Evolutionary conservation across 768 basidiomycete genomes (phyloP).

Genomic region (Tylopilus plumbeoviolaceoides): DNA sequence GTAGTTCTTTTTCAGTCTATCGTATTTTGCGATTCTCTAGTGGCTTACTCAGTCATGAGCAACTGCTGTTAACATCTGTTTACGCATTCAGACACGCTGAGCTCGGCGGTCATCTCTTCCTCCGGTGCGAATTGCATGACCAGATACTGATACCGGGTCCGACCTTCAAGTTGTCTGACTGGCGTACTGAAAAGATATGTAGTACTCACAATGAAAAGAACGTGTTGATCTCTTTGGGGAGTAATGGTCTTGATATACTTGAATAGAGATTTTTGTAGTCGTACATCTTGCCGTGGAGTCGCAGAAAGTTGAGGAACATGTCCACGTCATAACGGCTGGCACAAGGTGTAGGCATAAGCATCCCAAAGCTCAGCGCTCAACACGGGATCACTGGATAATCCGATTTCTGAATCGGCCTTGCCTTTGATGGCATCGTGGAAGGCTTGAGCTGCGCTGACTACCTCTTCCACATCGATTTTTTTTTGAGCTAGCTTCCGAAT

Average conservation of each 20-base stretch:
- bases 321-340: slow-evolving; percentile 98
- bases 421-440: slow-evolving; percentile 98
- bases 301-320: slow-evolving; percentile 92
- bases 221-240: slow-evolving; percentile 98
- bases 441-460: slow-evolving; percentile 88
- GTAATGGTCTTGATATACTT: slow-evolving; percentile 84
- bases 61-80: background rate
- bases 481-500: slow-evolving; percentile 72
- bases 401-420: slow-evolving; percentile 92
- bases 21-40: slow-evolving; percentile 74
- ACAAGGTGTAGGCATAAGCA: slow-evolving; percentile 91
- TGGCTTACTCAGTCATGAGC: background rate
- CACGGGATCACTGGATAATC: slow-evolving; percentile 85
- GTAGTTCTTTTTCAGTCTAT: slow-evolving; percentile 87
- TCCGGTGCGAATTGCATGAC: slow-evolving; percentile 99
- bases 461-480: slow-evolving; percentile 54
- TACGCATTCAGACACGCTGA: slow-evolving; percentile 87
- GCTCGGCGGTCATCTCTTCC: slow-evolving; percentile 93
- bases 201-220: slow-evolving; percentile 89
- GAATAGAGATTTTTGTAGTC: slow-evolving; percentile 96
- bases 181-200: no score
- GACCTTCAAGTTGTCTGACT: slow-evolving; percentile 82
- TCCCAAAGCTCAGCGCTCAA: slow-evolving; percentile 87
- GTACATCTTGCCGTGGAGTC: slow-evolving; percentile 98
- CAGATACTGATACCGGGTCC: slow-evolving; percentile 94